Evolutionary conservation across 768 basidiomycete genomes (phyloP), one percentile per base, ranked within the genome.

Genomic region (Albatrellus ellisii): DNA sequence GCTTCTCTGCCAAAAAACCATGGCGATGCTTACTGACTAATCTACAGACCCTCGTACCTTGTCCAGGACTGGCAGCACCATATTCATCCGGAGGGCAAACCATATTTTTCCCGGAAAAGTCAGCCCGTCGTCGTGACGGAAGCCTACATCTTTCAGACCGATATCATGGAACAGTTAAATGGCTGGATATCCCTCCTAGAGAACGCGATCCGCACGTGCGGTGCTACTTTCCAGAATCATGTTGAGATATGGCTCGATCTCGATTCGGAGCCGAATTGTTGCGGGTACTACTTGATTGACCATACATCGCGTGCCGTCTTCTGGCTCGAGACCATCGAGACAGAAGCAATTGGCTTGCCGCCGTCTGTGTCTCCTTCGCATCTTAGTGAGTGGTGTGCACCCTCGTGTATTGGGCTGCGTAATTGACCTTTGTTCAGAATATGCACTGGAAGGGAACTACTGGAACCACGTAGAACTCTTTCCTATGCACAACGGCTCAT

Each of bases 21-120:
- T n/a, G n/a, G n/a, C n/a, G n/a, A n/a, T n/a, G n/a, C n/a, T n/a
- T 36, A 6, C 26, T 26, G 14, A 39, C 15, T 9, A 14, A 18
- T 18, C n/a, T n/a, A 20, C 41, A 42, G 41, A 10, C 21, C 22
- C 12, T 15, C 14, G 11, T 34, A 34, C 24, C 11, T 26, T 12
- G 14, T 24, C 18, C 14, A 11, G 14, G 41, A 25, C 6, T 42
- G 41, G 41, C 11, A 26, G 14, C 33, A 15, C 11, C 28, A 20
- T 25, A 24, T 42, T 22, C 41, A 42, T 35, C 41, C 41, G 12
- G 41, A 42, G 24, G 41, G 41, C 22, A 34, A 42, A 27, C n/a
- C 21, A 12, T 42, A 42, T 34, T 34, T 24, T 17, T 22, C n/a
- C 14, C 17, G 41, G 15, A 22, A 24, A 15, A 4, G 25, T 9